Base-by-base conservation (phyloP, 495 filamentous ascomycete species). In the Penicillium coffeae region DNA sequence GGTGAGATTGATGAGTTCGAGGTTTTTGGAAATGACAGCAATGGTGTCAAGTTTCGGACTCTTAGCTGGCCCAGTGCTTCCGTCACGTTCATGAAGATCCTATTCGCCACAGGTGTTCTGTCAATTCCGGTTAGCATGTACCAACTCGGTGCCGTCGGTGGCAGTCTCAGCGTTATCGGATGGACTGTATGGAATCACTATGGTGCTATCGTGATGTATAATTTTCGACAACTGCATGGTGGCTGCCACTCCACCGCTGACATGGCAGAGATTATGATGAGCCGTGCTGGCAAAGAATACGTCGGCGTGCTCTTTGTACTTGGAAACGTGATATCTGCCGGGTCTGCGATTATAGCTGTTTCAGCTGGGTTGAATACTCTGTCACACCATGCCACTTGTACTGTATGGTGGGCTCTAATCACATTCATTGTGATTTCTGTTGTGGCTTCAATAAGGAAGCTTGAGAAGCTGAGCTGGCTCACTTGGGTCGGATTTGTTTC, bases 261-360 rank as follows among this genome's bases (percentile, higher is more conserved):
- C 57, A 87, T 81, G 40, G 82, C 83, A 6, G 59, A 78, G 14
- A 65, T 93, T 20, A 75, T 89, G n/a, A n/a, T n/a, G n/a, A n/a
- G n/a, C n/a, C n/a, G n/a, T n/a, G n/a, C n/a, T n/a, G n/a, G n/a
- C n/a, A n/a, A n/a, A n/a, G n/a, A n/a, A n/a, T n/a, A n/a, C n/a
- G n/a, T n/a, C n/a, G n/a, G n/a, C n/a, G n/a, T n/a, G n/a, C n/a
- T n/a, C n/a, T n/a, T n/a, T n/a, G n/a, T n/a, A n/a, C n/a, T n/a
- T n/a, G n/a, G n/a, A n/a, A n/a, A n/a, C n/a, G n/a, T n/a, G n/a
- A n/a, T n/a, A n/a, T n/a, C n/a, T n/a, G n/a, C n/a, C n/a, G n/a
- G n/a, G n/a, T n/a, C n/a, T 13, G 74, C 74, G n/a, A 72, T 78
- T 10, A 57, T 79, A 13, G 71, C 70, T 1, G 63, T 76, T 0